phyloP scores from a whole-genome alignment of 176 grass and related monocot species.

The Oryza meyeriana region DNA sequence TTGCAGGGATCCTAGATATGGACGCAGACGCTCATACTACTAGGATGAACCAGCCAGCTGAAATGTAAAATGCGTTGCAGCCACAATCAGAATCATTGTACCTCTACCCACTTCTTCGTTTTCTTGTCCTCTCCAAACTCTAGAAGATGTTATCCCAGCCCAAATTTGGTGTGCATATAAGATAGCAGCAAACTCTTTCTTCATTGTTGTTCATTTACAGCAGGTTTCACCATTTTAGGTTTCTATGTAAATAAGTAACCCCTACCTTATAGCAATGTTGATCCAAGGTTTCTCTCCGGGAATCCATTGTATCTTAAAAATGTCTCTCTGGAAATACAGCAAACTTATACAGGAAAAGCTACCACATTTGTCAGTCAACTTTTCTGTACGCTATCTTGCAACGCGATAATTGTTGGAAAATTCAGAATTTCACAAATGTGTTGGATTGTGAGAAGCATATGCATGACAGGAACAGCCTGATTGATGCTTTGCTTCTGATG shows the following conservation, averaged over 20 bases:
- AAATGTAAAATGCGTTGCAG: not conserved
- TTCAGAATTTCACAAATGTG: not conserved
- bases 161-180: slow-evolving; percentile 39
- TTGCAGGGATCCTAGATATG: slow-evolving; percentile 47
- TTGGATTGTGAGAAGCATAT: not conserved
- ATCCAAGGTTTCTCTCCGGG: not conserved
- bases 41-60: slow-evolving; percentile 27
- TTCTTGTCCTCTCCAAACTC: not conserved
- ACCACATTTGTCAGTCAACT: not conserved
- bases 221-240: slow-evolving; percentile 20
- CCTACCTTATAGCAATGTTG: slow-evolving; percentile 27
- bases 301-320: slow-evolving; percentile 24
- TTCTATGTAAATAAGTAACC: slow-evolving; percentile 48
- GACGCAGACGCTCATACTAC: slow-evolving; percentile 14
- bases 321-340: slow-evolving; percentile 1
- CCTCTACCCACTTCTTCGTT: not conserved
- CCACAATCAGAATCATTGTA: not conserved
- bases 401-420: not conserved
- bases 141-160: slow-evolving; percentile 7
- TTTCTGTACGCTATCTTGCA: not conserved
- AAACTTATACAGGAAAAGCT: not conserved
- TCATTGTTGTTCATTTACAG: slow-evolving; percentile 13
- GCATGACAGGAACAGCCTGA: not conserved
- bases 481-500: slow-evolving; percentile 17
- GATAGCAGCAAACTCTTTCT: slow-evolving; percentile 35